Evolutionary conservation across 2,329 filamentous ascomycete species (phyloP).

Genomic region (Fusarium dimerum): DNA sequence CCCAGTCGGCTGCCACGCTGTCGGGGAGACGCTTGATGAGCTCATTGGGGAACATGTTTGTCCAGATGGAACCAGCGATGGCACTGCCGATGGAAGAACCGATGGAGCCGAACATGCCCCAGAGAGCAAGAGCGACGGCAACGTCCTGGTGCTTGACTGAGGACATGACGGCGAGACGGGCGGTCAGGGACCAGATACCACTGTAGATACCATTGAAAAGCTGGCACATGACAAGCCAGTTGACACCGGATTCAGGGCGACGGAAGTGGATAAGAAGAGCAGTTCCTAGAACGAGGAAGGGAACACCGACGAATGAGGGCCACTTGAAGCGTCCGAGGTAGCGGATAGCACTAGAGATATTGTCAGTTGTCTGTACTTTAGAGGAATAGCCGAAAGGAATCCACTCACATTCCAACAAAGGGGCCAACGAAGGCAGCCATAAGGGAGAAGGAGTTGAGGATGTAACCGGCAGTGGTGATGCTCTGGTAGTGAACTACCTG

Average conservation of each 20-base stretch:
- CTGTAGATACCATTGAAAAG: slow-evolving; percentile 27
- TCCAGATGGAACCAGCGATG: slow-evolving; percentile 64
- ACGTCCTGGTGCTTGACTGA: slow-evolving; percentile 56
- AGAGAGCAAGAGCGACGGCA: slow-evolving; percentile 57
- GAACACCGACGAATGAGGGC: slow-evolving; percentile 40
- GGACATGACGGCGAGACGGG: slow-evolving; percentile 59
- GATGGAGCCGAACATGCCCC: slow-evolving; percentile 58
- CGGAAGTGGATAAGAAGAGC: slow-evolving; percentile 46
- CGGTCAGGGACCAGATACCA: slow-evolving; percentile 44
- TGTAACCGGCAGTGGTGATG: slow-evolving; percentile 42
- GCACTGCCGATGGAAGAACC: slow-evolving; percentile 58
- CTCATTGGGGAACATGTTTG: slow-evolving; percentile 48
- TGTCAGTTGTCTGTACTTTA: background rate
- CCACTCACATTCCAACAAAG: slow-evolving; percentile 44
- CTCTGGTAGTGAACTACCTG: slow-evolving; percentile 45
- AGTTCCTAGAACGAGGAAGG: slow-evolving; percentile 42
- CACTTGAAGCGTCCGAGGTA: slow-evolving; percentile 39
- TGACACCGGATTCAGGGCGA: slow-evolving; percentile 34
- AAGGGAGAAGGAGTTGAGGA: slow-evolving; percentile 48
- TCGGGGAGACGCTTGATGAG: slow-evolving; percentile 45
- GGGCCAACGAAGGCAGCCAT: slow-evolving; percentile 48
- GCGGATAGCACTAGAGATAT: slow-evolving; percentile 6
- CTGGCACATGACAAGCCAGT: slow-evolving; percentile 58
- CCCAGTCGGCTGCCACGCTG: slow-evolving; percentile 36
- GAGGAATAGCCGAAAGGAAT: accelerated